Base-by-base conservation (phyloP, 495 filamentous ascomycete genomes). In the Elasticomyces elasticus region DNA sequence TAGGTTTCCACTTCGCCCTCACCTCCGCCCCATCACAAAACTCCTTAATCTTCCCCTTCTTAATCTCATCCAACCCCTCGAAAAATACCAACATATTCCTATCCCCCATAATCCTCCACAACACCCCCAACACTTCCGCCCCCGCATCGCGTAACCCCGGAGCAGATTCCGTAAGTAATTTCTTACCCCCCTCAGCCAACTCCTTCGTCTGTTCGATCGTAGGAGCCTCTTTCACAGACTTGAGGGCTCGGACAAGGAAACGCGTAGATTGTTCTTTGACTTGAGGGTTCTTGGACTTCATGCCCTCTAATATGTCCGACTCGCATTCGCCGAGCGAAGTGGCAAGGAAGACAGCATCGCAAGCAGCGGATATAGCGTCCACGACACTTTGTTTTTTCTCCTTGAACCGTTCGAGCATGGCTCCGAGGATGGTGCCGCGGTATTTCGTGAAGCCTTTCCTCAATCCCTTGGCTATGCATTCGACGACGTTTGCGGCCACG, bases 101-200 rank as follows among this genome's bases (percentile, higher is more conserved):
- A 64, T 99, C 94, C 40, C 94, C 91, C 74, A 96, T 84, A 44
- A 99, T 97, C 75, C 96, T 97, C 92, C 96, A 96, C 58, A 99
- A 67, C 0, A 89, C 95, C 56, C 94, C 94, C 17, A 99, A 73
- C 30, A 89, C 80, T 63, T 99, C 94, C 12, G 90, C 89, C 63
- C 87, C 92, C 40, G 87, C 87, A 33, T 87, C 84, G 66, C 94
- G 79, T 38, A 90, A 80, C 11, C 75, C 86, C 62, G 94, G 91
- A 49, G 77, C 86, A 0, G 87, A 87, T 58, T 99, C 94, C 0
- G 90, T 83, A 1, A 97, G 77, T 10, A 97, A 74, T 67, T 95
- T 96, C 48, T 86, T 94, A 15, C 81, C 82, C 1, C 81, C 79
- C 54, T 95, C 94, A 0, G 89, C 85, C 28, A 97, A 92, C 20